Base-by-base conservation (phyloP, 352 stramenopile species). In the Pythium vanterpoolii region DNA sequence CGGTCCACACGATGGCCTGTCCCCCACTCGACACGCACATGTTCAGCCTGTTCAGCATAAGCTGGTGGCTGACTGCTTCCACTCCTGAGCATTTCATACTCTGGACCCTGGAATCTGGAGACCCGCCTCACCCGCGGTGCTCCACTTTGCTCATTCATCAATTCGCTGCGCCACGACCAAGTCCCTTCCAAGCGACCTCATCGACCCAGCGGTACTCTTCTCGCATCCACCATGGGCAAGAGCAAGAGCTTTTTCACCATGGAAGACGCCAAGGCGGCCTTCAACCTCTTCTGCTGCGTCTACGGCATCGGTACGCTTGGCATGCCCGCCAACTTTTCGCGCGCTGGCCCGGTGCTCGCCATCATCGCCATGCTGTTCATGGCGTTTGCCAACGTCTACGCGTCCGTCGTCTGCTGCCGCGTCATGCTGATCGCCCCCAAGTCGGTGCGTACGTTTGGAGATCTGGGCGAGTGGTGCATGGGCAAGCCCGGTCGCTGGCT, bases 261-360 rank as follows among this genome's bases (percentile, higher is more conserved):
- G 24, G 77, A 87, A 64, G 77, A 87, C 59, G 49, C 62, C 49
- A 87, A 86, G 58, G 64, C 64, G 5, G 60, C 71, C 13, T 82
- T 82, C 63, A 83, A 79, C 51, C 71, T 85, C 59, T 79, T 79
- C 60, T 87, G 77, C 60, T 77, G 68, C 24, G 76, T 87, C 47
- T 87, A 77, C 58, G 78, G 78, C 36, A 77, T 89, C 31, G 79
- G 79, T 21, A 86, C 79, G 19, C 73, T 89, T 31, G 76, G 79
- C 40, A 84, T 89, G 73, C 76, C 79, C 0, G 75, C 68, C 27
- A 89, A 89, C 62, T 89, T 83, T 50, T 71, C 78, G 3, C 78
- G 77, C 11, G 74, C 77, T 27, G 75, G 75, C 14, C 76, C 75
- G 4, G 39, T 45, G 16, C 71, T 80, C 48, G 77, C 74, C 5